A percentile compares a stretch with the other conserved stretches of the same genome.
Evolutionary conservation across 352 stramenopile species (phyloP).

Genomic region (Blastocystis sp.): DNA sequence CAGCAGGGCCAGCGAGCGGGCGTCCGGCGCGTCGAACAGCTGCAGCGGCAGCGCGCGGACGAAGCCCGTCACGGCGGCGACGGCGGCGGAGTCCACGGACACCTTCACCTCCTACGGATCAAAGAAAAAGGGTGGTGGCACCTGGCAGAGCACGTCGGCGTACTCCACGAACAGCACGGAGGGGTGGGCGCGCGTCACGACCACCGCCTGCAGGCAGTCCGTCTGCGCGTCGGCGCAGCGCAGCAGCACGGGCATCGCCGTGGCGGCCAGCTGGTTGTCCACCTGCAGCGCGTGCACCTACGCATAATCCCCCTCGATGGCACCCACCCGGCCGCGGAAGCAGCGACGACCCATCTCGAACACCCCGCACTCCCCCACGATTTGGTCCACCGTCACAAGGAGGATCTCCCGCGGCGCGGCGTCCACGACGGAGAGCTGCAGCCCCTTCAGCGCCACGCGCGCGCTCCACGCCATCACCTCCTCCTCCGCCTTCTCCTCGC

Average conservation of each 20-base stretch:
- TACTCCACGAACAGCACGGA: slow-evolving; percentile 51
- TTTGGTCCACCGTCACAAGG: not conserved
- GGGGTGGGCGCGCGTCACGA: slow-evolving; percentile 25
- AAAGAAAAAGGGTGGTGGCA: too few species aligned
- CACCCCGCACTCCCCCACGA: slow-evolving; percentile 35
- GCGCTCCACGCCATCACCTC: not conserved
- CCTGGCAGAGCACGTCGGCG: slow-evolving; percentile 5
- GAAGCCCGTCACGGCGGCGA: too few species aligned
- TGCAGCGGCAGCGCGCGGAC: too few species aligned
- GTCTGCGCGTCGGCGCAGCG: slow-evolving; percentile 22
- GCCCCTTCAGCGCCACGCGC: not conserved
- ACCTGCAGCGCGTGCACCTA: slow-evolving; percentile 44
- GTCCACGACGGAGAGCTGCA: not conserved
- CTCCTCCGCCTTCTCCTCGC: not conserved
- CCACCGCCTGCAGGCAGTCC: slow-evolving; percentile 33
- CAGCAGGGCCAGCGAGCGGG: too few species aligned
- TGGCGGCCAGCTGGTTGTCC: slow-evolving; percentile 32
- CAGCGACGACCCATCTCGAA: not conserved
- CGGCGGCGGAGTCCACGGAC: too few species aligned
- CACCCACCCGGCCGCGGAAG: slow-evolving; percentile 16
- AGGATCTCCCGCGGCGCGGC: too few species aligned
- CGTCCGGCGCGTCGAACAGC: too few species aligned
- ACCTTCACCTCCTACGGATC: too few species aligned
- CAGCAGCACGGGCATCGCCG: slow-evolving; percentile 47
- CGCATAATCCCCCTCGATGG: slow-evolving; percentile 6